Evolutionary conservation across 768 basidiomycete species (phyloP).

Genomic region (Daedaleopsis nitida): DNA sequence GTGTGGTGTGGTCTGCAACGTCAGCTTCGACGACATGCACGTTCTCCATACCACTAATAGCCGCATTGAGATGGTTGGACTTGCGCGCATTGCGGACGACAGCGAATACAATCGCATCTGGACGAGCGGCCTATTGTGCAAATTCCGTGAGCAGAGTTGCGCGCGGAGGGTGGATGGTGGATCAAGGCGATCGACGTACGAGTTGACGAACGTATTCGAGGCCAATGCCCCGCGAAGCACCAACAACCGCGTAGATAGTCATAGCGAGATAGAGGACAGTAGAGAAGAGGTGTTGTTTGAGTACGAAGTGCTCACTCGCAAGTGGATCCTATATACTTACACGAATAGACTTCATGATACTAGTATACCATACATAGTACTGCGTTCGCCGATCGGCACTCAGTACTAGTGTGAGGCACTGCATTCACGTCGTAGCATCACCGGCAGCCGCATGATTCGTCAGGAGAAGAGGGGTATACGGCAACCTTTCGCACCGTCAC

Average conservation of each 20-base stretch:
- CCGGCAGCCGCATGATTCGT: too few species aligned
- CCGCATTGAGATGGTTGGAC: conserved; percentile 10
- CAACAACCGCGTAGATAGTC: conserved; percentile 26
- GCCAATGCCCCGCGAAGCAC: conserved; percentile 27
- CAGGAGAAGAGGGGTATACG: too few species aligned
- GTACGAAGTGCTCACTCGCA: too few species aligned
- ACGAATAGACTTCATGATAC: too few species aligned
- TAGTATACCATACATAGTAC: too few species aligned
- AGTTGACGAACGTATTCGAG: conserved; percentile 24
- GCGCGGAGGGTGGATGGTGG: too few species aligned
- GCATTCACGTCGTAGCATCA: too few species aligned
- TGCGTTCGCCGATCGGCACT: too few species aligned
- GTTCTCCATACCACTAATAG: conserved; percentile 20
- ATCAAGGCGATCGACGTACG: background rate
- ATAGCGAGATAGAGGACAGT: conserved; percentile 2
- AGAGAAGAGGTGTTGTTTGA: background rate
- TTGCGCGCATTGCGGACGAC: conserved; percentile 21
- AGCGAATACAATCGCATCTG: conserved; percentile 24
- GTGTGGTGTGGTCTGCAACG: conserved; percentile 31
- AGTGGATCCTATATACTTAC: too few species aligned
- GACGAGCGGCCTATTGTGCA: conserved; percentile 8
- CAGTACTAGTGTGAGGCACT: too few species aligned
- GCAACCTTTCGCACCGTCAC: too few species aligned
- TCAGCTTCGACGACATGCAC: conserved; percentile 40
- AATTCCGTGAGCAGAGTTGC: too few species aligned